phyloP scores from a whole-genome alignment of 331 rosid genomes.

The Saraca asoca region DNA sequence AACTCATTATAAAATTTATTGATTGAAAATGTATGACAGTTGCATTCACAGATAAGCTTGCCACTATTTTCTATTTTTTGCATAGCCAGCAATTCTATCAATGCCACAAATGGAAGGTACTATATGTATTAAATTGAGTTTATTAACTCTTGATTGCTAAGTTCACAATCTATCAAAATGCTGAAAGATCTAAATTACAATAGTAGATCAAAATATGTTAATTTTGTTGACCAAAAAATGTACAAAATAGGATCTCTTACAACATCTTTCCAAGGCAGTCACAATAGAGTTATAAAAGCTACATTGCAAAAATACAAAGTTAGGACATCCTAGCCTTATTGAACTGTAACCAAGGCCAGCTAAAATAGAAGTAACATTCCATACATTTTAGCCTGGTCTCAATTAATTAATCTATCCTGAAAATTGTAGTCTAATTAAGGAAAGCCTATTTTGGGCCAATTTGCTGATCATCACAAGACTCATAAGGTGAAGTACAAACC shows the following conservation, averaged over 20 bases:
- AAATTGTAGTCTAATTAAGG: slow-evolving; percentile 49
- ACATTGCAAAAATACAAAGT: slow-evolving; percentile 23
- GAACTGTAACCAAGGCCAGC: neutral
- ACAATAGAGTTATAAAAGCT: slow-evolving; percentile 16
- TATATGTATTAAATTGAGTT: no score
- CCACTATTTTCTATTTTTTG: no score
- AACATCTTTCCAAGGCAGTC: slow-evolving; percentile 11
- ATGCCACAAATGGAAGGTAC: no score
- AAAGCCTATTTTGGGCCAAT: slow-evolving; percentile 59
- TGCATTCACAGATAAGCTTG: no score
- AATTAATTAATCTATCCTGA: slow-evolving; percentile 43
- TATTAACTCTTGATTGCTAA: no score
- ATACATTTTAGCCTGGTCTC: slow-evolving; percentile 48
- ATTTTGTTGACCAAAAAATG: slow-evolving; percentile 25
- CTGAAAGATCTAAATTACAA: slow-evolving; percentile 5
- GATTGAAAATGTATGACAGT: no score
- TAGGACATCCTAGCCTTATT: slow-evolving; percentile 22
- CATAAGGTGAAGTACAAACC: slow-evolving; percentile 36
- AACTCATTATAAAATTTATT: no score
- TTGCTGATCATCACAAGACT: slow-evolving; percentile 83
- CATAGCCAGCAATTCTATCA: no score
- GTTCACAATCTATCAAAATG: no score
- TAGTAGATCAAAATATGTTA: neutral
- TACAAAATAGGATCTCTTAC: slow-evolving; percentile 15
- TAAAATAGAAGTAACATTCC: slow-evolving; percentile 18